A percentile compares a stretch with the other conserved stretches of the same genome.
Conservation (phyloP, 192 early-diverging fungal species). For the Rhizoclosmatium globosum region DNA sequence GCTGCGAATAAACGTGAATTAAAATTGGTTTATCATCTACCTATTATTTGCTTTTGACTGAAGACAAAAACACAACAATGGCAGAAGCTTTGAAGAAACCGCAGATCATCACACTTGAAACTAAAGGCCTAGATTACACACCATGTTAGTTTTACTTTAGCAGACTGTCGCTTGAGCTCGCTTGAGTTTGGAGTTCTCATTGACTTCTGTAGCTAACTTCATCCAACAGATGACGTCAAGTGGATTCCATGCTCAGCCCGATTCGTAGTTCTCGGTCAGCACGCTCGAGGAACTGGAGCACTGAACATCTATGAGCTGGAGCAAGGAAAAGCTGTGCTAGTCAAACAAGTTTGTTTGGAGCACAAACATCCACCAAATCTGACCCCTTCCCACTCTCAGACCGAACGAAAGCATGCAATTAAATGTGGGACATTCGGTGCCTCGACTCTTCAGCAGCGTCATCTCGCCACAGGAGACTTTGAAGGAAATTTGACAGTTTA, state of each 20-base stretch:
- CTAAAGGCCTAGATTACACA: slow-evolving; percentile 46
- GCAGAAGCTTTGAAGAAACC: slow-evolving; percentile 49
- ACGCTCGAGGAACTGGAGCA: slow-evolving; percentile 63
- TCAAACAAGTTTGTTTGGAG: slow-evolving; percentile 5
- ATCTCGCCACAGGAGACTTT: slow-evolving; percentile 78
- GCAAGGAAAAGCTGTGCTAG: slow-evolving; percentile 49
- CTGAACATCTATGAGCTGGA: slow-evolving; percentile 66
- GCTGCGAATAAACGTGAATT: too few relatives aligned
- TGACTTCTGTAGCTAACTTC: background rate
- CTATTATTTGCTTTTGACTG: too few relatives aligned
- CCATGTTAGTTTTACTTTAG: slow-evolving; percentile 16
- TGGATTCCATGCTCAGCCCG: slow-evolving; percentile 74
- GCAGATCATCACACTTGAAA: slow-evolving; percentile 49
- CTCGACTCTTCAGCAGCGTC: slow-evolving; percentile 53
- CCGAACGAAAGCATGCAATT: slow-evolving; percentile 39
- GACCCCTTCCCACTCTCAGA: slow-evolving; percentile 3
- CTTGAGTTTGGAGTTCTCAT: slow-evolving; percentile 30
- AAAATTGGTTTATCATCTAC: too few relatives aligned
- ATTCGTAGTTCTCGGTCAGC: slow-evolving; percentile 71
- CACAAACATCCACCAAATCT: too few relatives aligned
- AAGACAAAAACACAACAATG: background rate
- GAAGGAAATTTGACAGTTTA: slow-evolving; percentile 64
- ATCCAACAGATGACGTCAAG: slow-evolving; percentile 59
- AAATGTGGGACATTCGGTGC: slow-evolving; percentile 68
- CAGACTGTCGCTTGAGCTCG: background rate